Base-by-base conservation (phyloP, 805 yeast species). In the Barnettozyma californica region DNA sequence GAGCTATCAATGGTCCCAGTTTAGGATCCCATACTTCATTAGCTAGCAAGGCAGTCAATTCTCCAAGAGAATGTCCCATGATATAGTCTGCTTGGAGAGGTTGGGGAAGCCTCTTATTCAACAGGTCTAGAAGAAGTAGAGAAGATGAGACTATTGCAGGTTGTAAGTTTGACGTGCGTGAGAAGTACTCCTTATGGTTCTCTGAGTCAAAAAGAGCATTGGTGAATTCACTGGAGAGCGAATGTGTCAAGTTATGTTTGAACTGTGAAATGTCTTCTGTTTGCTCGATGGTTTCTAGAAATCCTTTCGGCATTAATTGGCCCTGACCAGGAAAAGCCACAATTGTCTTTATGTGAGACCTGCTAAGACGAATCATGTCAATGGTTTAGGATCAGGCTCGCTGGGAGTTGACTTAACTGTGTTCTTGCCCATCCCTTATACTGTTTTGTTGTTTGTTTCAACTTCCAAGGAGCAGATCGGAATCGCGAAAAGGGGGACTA, bases 51-150 rank as follows among this genome's bases (percentile, higher is more conserved):
- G 75, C 68, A 1, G 74, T 63, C 49, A 69, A 65, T 53, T 74
- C 77, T 8, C 78, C 78, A 21, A 74, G 54, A 0, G 77, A 73
- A 50, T 74, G 77, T 26, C 78, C 78, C 54, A 71, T 47, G 3
- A 67, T 21, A 50, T 52, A 68, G 3, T 53, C 46, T 1, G 55
- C 49, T 5, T 53, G 44, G 1, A 51, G 44, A 2, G 60, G 56
- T 3, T 61, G 42, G 3, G 58, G 65, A 4, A 29, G 42, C 16
- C 56, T 49, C 7, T 48, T 44, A 8, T 53, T 41, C 23, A 66
- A 6, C 11, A 64, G 42, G 20, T 63, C 60, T 36, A 58, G 41
- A 2, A 69, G 57, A 2, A 68, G 53, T 11, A 56, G 41, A 0
- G 64, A 54, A 4, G 52, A 47, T 8, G 56, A 48, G 2, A 59